These are phyloP conservation scores for Penicillium argentinense DNA, from an alignment of 495 filamentous ascomycete genomes.

Conservation along the genomic window DNA sequence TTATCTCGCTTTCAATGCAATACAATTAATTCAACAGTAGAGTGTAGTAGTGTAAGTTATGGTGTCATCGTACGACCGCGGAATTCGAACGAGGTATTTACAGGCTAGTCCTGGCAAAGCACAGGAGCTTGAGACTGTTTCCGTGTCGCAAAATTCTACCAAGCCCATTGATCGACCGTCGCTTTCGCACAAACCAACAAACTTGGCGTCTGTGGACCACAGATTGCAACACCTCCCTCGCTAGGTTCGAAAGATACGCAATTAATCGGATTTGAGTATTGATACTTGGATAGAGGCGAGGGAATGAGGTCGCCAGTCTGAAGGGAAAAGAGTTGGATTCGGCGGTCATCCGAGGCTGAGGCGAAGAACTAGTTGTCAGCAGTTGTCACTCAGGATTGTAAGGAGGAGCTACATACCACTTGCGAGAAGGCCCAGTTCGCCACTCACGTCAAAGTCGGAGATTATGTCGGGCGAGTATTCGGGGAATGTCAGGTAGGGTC, in stretches of 20 bases:
- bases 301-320: conserved; percentile 33
- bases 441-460: conserved; percentile 38
- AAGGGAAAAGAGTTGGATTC: conserved; percentile 42
- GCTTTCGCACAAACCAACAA: conserved; percentile 35
- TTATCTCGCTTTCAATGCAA: background rate
- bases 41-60: too few species aligned
- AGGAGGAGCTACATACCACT: conserved; percentile 27
- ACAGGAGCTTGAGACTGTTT: too few species aligned
- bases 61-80: too few species aligned
- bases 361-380: background rate
- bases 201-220: conserved; percentile 36
- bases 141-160: conserved; percentile 30
- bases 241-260: conserved; percentile 39
- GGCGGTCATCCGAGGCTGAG: conserved; percentile 31
- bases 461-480: conserved; percentile 27
- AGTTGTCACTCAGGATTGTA: too few species aligned
- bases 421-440: conserved; percentile 40
- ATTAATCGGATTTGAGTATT: conserved; percentile 28
- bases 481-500: conserved; percentile 38
- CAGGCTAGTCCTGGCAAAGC: too few species aligned
- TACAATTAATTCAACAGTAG: too few species aligned
- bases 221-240: conserved; percentile 12
- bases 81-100: too few species aligned
- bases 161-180: conserved; percentile 41
- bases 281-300: conserved; percentile 30